Percentiles rank a stretch among this genome's conserved stretches.
These are phyloP conservation scores for Hymenoscyphus occultus DNA, from an alignment of 2,329 filamentous ascomycete genomes.

Conservation along the genomic window DNA sequence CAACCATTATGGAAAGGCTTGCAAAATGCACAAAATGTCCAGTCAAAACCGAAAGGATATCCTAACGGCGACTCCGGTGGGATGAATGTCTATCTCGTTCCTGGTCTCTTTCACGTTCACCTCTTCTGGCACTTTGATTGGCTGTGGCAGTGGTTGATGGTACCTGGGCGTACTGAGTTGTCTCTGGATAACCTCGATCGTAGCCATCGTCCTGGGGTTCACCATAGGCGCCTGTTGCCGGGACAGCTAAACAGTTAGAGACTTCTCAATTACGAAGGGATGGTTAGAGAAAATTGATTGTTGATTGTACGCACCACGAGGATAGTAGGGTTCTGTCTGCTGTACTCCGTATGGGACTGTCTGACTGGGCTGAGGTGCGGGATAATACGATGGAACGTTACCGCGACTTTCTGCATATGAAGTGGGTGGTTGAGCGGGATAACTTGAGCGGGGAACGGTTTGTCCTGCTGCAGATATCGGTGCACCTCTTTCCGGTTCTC, in stretches of 20 bases:
- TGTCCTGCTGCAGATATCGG: slow-evolving; percentile 5
- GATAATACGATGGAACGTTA: slow-evolving; percentile 10
- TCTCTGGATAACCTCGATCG: slow-evolving; percentile 25
- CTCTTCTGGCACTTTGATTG: slow-evolving; percentile 28
- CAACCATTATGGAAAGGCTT: slow-evolving; percentile 21
- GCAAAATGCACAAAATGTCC: slow-evolving; percentile 22
- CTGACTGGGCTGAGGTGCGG: slow-evolving; percentile 34
- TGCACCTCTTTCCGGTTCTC: slow-evolving; percentile 5
- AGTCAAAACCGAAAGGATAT: slow-evolving; percentile 20
- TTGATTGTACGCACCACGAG: slow-evolving; percentile 56
- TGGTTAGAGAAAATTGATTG: slow-evolving; percentile 22
- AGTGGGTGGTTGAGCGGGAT: slow-evolving; percentile 5
- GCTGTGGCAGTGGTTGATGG: slow-evolving; percentile 28
- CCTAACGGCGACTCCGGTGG: slow-evolving; percentile 24
- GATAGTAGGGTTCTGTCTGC: slow-evolving; percentile 50
- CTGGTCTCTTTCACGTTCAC: slow-evolving; percentile 28
- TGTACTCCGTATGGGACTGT: slow-evolving; percentile 40
- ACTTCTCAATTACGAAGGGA: slow-evolving; percentile 24
- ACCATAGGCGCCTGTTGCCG: slow-evolving; percentile 27
- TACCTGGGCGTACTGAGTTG: slow-evolving; percentile 26
- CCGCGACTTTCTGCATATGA: slow-evolving; percentile 13
- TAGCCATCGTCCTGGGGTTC: slow-evolving; percentile 25
- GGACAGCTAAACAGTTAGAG: slow-evolving; percentile 36
- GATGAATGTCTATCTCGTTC: slow-evolving; percentile 18
- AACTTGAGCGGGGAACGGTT: slow-evolving; percentile 7